Evolutionary conservation across 331 rosid genomes (phyloP).

Genomic region (Quercus tomentella): DNA sequence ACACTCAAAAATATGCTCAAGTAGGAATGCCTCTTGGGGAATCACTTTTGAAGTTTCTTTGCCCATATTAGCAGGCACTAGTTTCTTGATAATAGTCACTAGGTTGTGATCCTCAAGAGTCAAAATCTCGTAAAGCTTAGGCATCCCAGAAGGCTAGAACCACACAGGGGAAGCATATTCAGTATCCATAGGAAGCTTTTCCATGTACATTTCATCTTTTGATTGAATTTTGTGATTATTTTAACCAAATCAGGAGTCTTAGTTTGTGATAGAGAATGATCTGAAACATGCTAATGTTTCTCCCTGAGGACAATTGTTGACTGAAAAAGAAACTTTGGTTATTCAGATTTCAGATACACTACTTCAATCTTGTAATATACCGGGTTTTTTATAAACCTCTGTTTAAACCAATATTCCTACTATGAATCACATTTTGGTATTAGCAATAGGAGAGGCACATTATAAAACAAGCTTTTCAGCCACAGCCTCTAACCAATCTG

Average conservation of each 20-base stretch:
- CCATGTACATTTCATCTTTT: neutral
- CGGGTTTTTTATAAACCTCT: too few relatives aligned
- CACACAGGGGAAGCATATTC: neutral
- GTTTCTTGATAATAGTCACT: neutral
- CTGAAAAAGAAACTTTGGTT: neutral
- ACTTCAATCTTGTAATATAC: too few relatives aligned
- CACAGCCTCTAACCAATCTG: neutral
- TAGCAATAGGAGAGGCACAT: too few relatives aligned
- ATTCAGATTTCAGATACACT: too few relatives aligned
- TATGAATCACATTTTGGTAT: too few relatives aligned
- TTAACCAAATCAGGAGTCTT: slow-evolving; percentile 1
- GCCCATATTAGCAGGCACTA: neutral
- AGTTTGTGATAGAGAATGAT: neutral
- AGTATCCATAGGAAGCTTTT: neutral
- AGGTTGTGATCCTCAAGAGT: neutral
- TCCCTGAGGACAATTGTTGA: neutral
- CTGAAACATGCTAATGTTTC: neutral
- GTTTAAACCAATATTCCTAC: too few relatives aligned
- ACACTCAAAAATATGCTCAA: neutral
- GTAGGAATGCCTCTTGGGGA: neutral
- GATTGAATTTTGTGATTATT: neutral
- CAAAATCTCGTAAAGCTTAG: neutral
- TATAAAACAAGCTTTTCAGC: neutral
- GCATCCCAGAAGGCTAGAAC: neutral
- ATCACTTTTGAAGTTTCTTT: neutral